Evolutionary conservation across 192 early-diverging fungal genomes (phyloP).

Genomic region (Coemansia sp.): DNA sequence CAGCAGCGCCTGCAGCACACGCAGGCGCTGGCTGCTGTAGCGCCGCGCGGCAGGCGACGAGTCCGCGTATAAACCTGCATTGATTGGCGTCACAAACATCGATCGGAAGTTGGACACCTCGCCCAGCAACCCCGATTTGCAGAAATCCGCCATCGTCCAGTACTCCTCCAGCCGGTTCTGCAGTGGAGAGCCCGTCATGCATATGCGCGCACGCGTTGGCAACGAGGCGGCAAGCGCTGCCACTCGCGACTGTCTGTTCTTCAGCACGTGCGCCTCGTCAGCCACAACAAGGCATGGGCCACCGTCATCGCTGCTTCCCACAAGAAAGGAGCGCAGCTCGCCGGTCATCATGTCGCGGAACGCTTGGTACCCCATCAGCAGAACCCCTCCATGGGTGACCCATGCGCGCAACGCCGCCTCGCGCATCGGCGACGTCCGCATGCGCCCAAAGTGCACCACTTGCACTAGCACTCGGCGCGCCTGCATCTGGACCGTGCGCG

Average conservation of each 20-base stretch:
- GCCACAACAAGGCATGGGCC: conserved; percentile 73
- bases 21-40: conserved; percentile 34
- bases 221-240: conserved; percentile 35
- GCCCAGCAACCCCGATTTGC: conserved; percentile 64
- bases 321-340: conserved; percentile 37
- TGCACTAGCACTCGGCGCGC: conserved; percentile 32
- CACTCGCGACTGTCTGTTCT: conserved; percentile 51
- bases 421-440: conserved; percentile 9
- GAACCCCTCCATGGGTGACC: conserved; percentile 63
- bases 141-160: conserved; percentile 79
- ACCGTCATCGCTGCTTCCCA: conserved; percentile 61
- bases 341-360: conserved; percentile 54
- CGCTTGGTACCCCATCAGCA: conserved; percentile 66
- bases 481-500: conserved; percentile 8
- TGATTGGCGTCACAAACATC: conserved; percentile 63
- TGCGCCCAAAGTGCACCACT: conserved; percentile 53
- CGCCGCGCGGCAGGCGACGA: conserved; percentile 24
- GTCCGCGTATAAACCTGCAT: conserved; percentile 60
- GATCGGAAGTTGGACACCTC: conserved; percentile 56
- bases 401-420: conserved; percentile 54
- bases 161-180: conserved; percentile 84
- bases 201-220: conserved; percentile 62
- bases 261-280: conserved; percentile 84
- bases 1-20: conserved; percentile 66
- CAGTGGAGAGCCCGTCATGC: conserved; percentile 80